phyloP scores from a whole-genome alignment of 2,329 filamentous ascomycete species.

The Trichoderma sp. region DNA sequence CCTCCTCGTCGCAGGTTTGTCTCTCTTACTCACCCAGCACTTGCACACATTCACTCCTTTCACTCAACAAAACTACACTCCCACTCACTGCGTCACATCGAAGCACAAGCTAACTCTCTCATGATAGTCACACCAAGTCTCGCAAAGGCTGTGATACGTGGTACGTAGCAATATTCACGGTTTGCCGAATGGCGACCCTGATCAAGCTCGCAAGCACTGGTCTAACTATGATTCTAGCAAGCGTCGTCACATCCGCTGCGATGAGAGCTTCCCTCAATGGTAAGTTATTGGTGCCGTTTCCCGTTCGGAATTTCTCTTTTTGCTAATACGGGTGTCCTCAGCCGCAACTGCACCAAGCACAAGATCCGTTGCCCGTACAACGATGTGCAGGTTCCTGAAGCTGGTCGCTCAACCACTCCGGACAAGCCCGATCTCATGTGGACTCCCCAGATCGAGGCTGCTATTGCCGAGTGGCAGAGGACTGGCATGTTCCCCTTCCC shows the following conservation, averaged over 20 bases:
- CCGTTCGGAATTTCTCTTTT: not conserved
- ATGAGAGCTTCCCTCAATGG: conserved; percentile 98
- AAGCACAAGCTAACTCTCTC: conserved; percentile 19
- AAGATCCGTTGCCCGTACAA: conserved; percentile 98
- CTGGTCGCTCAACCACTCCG: conserved; percentile 58
- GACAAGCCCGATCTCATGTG: conserved; percentile 74
- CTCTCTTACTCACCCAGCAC: not conserved
- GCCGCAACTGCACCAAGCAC: conserved; percentile 98
- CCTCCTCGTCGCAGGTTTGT: conserved; percentile 70
- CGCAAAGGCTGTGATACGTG: conserved; percentile 98
- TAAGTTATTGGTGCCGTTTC: conserved; percentile 43
- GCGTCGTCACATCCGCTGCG: conserved; percentile 92
- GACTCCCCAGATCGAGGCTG: conserved; percentile 79
- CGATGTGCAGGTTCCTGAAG: conserved; percentile 68
- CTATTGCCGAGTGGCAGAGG: conserved; percentile 78
- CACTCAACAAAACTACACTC: not conserved
- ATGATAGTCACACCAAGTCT: conserved; percentile 89
- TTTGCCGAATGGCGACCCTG: not conserved
- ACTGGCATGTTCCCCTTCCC: conserved; percentile 85
- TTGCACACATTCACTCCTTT: not conserved
- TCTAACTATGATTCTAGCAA: conserved; percentile 52
- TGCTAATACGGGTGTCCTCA: conserved; percentile 38
- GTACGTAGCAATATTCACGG: conserved; percentile 36
- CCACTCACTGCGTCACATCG: not conserved
- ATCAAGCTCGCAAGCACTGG: not conserved